A percentile compares a stretch with the other conserved stretches of the same genome.
Evolutionary conservation across 139 green algal species (phyloP).

Genomic region (Chlorella ohadii): DNA sequence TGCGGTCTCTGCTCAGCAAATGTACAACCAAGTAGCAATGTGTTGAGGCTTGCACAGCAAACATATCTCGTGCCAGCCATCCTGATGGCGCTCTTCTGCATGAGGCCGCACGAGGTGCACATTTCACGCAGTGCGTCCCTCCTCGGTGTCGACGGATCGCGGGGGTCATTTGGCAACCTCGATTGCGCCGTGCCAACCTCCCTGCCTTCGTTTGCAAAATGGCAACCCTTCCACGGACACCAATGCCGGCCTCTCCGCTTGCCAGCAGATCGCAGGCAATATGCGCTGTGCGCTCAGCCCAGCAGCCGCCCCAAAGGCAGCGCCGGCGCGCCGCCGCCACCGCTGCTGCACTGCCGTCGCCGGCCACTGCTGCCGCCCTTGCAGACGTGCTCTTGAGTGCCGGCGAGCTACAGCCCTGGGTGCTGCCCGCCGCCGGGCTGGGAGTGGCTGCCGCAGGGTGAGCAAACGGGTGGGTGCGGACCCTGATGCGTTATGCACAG

Average conservation of each 20-base stretch:
- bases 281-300: background rate
- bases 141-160: too few relatives aligned
- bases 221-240: too few relatives aligned
- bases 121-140: too few relatives aligned
- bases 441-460: background rate
- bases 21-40: too few relatives aligned
- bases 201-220: too few relatives aligned
- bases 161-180: too few relatives aligned
- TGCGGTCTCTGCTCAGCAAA: too few relatives aligned
- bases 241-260: too few relatives aligned
- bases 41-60: too few relatives aligned
- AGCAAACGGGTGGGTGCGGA: background rate
- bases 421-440: background rate
- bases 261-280: too few relatives aligned
- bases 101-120: background rate
- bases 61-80: too few relatives aligned
- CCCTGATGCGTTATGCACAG: too few relatives aligned
- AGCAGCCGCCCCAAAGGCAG: background rate
- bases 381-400: background rate
- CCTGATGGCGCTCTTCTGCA: background rate
- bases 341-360: background rate
- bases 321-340: background rate
- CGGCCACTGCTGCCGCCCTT: background rate
- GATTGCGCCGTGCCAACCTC: background rate
- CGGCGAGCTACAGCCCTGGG: slow-evolving; percentile 7